Conservation (phyloP, 176 grass and related monocot genomes). For the Paspalum vaginatum region DNA sequence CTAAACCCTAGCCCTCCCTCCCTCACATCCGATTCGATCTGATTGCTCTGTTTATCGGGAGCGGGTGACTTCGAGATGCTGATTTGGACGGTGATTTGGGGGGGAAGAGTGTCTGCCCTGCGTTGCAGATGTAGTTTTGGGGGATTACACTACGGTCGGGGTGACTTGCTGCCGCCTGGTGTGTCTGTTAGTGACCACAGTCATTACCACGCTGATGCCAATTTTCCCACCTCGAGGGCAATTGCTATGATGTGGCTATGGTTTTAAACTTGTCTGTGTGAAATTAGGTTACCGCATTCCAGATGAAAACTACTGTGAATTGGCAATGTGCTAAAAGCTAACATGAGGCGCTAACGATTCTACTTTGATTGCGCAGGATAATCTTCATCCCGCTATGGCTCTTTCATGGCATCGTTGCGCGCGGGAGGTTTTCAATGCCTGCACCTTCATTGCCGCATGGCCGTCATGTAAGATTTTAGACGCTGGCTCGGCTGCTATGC, state of each 20-base stretch:
- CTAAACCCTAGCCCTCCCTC: conserved; percentile 41
- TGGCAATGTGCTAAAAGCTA: background rate
- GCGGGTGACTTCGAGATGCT: background rate
- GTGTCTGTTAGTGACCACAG: background rate
- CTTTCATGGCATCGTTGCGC: conserved; percentile 77
- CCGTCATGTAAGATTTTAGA: conserved; percentile 68
- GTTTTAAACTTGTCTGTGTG: background rate
- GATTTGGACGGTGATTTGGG: background rate
- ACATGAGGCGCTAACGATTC: conserved; percentile 20
- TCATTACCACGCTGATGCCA: background rate
- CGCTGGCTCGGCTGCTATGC: background rate
- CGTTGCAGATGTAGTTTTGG: conserved; percentile 8
- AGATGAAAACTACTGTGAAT: background rate
- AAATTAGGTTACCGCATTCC: background rate
- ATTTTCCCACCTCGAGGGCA: background rate
- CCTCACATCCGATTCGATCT: background rate
- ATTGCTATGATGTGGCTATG: background rate
- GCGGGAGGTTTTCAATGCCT: conserved; percentile 95
- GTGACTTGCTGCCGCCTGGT: background rate
- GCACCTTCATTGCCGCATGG: conserved; percentile 94
- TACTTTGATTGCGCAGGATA: conserved; percentile 53
- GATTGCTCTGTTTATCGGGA: background rate
- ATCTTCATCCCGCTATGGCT: conserved; percentile 94
- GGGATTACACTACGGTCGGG: background rate
- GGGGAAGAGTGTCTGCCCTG: background rate